These are phyloP conservation scores for Penicillium atrosanguineum DNA, from an alignment of 495 filamentous ascomycete species.

Conservation along the genomic window DNA sequence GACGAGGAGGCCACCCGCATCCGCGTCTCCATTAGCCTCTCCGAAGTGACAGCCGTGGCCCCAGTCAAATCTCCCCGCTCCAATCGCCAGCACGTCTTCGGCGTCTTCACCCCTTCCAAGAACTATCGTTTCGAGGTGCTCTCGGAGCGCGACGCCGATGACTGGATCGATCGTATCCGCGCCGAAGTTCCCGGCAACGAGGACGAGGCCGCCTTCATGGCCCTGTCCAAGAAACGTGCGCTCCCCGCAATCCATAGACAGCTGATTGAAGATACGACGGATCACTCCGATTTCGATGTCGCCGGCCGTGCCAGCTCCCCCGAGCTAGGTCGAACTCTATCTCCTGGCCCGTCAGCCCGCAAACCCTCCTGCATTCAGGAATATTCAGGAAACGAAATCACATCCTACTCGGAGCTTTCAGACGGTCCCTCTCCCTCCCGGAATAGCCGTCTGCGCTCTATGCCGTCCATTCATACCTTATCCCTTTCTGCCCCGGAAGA, in stretches of 20 bases:
- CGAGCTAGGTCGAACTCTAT: slow-evolving; percentile 37
- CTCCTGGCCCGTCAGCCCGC: slow-evolving; percentile 23
- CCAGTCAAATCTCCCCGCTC: slow-evolving; percentile 84
- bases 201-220: slow-evolving; percentile 76
- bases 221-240: slow-evolving; percentile 45
- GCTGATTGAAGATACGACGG: slow-evolving; percentile 44
- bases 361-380: slow-evolving; percentile 59
- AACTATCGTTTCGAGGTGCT: slow-evolving; percentile 86
- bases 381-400: slow-evolving; percentile 84
- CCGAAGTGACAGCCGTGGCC: slow-evolving; percentile 88
- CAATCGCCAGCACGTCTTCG: slow-evolving; percentile 77
- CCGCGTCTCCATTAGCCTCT: slow-evolving; percentile 79
- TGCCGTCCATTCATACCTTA: slow-evolving; percentile 33
- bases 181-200: slow-evolving; percentile 78
- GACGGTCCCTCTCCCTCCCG: slow-evolving; percentile 51
- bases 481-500: slow-evolving; percentile 29
- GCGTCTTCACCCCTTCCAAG: slow-evolving; percentile 84
- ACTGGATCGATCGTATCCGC: slow-evolving; percentile 84
- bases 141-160: slow-evolving; percentile 70
- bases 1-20: slow-evolving; percentile 85
- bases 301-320: slow-evolving; percentile 43
- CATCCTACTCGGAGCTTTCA: slow-evolving; percentile 87
- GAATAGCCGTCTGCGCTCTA: slow-evolving; percentile 30
- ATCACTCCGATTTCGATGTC: slow-evolving; percentile 40
- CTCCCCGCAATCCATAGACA: slow-evolving; percentile 32